Percentiles rank a stretch among this genome's conserved stretches.
These are phyloP conservation scores for Gymnopus androsaceus DNA, from an alignment of 1,284 basidiomycete species.

Conservation along the genomic window DNA sequence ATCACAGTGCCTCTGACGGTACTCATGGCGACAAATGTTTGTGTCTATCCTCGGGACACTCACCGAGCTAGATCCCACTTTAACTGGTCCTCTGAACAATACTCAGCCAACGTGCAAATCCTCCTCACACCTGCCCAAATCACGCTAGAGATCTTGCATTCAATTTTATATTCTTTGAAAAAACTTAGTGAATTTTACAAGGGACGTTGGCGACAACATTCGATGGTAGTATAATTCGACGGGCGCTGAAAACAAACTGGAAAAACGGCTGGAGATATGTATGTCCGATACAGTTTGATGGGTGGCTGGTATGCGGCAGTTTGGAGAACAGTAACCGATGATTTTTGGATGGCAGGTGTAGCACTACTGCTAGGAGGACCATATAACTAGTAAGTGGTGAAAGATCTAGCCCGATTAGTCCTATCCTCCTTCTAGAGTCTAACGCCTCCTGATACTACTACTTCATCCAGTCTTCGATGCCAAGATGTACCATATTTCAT, in stretches of 20 bases:
- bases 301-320: conserved; percentile 43
- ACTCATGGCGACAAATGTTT: conserved; percentile 55
- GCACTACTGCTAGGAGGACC: too few species aligned
- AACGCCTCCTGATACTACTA: too few species aligned
- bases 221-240: conserved; percentile 68
- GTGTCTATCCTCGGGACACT: conserved; percentile 29
- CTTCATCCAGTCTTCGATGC: too few species aligned
- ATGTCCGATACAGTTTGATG: conserved; percentile 41
- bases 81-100: conserved; percentile 19
- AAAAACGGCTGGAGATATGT: conserved; percentile 39
- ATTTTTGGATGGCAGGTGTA: too few species aligned
- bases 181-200: conserved; percentile 46
- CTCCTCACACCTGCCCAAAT: conserved; percentile 55
- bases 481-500: too few species aligned
- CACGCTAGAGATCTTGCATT: conserved; percentile 42
- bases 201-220: conserved; percentile 59
- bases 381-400: too few species aligned
- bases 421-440: too few species aligned
- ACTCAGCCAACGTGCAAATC: conserved; percentile 47
- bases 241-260: conserved; percentile 40
- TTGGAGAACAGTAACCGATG: background rate
- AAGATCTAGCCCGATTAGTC: too few species aligned
- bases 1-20: conserved; percentile 76
- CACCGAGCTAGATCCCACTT: background rate
- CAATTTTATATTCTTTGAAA: conserved; percentile 36